phyloP scores from a whole-genome alignment of 2,329 filamentous ascomycete genomes.

The Fusarium sp. region DNA sequence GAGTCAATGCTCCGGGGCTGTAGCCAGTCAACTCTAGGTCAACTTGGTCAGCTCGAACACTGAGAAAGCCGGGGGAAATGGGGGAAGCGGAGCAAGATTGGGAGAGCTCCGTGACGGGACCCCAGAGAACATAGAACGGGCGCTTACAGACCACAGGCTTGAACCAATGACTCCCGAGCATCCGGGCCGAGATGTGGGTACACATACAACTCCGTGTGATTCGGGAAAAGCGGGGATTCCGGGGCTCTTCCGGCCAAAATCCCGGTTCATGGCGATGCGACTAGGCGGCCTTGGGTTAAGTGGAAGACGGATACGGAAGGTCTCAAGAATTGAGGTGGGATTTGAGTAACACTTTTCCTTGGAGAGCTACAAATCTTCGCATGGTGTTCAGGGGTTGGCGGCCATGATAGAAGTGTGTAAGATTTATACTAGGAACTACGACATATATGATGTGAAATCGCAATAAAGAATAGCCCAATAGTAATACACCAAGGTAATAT shows the following conservation, averaged over 20 bases:
- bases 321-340: not conserved
- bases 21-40: not conserved
- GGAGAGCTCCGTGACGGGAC: not conserved
- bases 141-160: not conserved
- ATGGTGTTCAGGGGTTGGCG: not conserved
- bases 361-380: not conserved
- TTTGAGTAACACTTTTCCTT: fast-evolving
- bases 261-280: not conserved
- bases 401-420: not conserved
- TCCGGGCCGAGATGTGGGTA: constrained; percentile 3
- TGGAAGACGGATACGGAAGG: not conserved
- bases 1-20: not conserved
- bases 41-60: not conserved
- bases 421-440: not conserved
- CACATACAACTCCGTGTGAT: not conserved
- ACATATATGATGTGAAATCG: not conserved
- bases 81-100: not conserved
- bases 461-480: not conserved
- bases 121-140: not conserved
- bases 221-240: constrained; percentile 11
- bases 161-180: not conserved
- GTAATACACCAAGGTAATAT: not conserved
- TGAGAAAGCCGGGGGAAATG: not conserved
- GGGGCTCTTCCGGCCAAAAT: not conserved
- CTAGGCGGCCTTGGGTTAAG: not conserved